Base-by-base conservation (phyloP, 495 filamentous ascomycete species). In the Apodospora peruviana region DNA sequence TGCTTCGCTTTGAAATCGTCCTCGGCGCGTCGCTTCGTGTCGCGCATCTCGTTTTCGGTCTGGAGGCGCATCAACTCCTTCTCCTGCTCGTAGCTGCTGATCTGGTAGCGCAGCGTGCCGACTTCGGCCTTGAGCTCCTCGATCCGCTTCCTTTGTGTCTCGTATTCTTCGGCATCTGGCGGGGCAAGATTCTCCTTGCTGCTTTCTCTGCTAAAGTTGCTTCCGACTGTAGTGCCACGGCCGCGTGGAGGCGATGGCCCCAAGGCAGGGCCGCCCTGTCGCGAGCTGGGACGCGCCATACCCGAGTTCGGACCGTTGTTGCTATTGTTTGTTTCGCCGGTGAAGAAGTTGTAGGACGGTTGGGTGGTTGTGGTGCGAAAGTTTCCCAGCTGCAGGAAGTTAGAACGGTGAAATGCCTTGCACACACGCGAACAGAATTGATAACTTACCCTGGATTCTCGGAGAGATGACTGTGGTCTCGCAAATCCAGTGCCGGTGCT, bases 1-100 rank as follows among this genome's bases (percentile, higher is more conserved):
- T 95, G 89, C 29, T 87, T 87, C 55, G 83, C 84, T 51, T 84
- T 78, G 63, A 88, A 93, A 53, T 95, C 89, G 7, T 87, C 83
- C 54, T 96, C 90, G 12, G 83, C 82, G 53, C 83, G 87, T 22
- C 79, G 67, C 56, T 87, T 83, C 3, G 82, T 70, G 18, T 90
- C 87, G 37, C 90, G 77, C 18, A 94, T 62, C 56, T 96, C 90
- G 55, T 89, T 87, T 47, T 94, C 87, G 57, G 88, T 84, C 45
- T 85, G 80, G 10, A 96, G 67, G 2, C 74, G 76, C 43, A 82
- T 68, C 40, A 96, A 70, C 35, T 94, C 91, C 53, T 88, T 83
- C 61, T 96, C 93, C 46, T 95, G 88, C 53, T 89, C 90, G 51
- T 88, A 72, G 72, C 59, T 91, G 76, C 65, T 73, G 20, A 78